phyloP scores from a whole-genome alignment of 176 grass and related monocot species.

The Cocos nucifera region DNA sequence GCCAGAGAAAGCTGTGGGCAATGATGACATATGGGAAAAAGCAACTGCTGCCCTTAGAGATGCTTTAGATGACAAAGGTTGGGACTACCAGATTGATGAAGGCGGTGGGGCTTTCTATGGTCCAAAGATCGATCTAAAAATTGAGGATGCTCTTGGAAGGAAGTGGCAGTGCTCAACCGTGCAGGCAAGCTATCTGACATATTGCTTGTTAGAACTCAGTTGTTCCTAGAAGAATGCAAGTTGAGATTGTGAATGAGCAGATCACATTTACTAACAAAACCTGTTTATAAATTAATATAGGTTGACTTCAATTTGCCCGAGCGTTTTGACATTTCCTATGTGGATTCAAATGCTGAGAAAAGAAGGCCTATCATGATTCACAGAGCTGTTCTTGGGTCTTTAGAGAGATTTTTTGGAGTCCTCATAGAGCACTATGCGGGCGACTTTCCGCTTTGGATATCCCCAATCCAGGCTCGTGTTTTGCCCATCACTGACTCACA shows the following conservation, averaged over 20 bases:
- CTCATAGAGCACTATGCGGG: slow-evolving; percentile 93
- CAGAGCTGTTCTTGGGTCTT: slow-evolving; percentile 81
- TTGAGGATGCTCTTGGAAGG: slow-evolving; percentile 90
- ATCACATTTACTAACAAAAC: not conserved
- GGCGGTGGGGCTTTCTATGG: slow-evolving; percentile 96
- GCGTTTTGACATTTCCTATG: slow-evolving; percentile 81
- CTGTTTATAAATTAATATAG: slow-evolving; percentile 20
- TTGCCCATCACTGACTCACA: slow-evolving; percentile 73
- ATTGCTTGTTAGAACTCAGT: too few relatives aligned
- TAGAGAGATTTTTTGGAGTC: slow-evolving; percentile 91
- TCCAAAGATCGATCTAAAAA: slow-evolving; percentile 97
- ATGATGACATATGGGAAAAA: slow-evolving; percentile 86
- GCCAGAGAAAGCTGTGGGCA: slow-evolving; percentile 83
- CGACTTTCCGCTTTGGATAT: slow-evolving; percentile 96
- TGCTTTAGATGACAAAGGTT: slow-evolving; percentile 79
- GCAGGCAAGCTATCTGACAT: slow-evolving; percentile 34
- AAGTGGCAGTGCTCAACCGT: slow-evolving; percentile 98
- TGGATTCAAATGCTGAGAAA: slow-evolving; percentile 74
- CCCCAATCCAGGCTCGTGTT: slow-evolving; percentile 78
- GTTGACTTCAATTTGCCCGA: slow-evolving; percentile 94
- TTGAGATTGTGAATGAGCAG: not conserved
- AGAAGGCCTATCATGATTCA: slow-evolving; percentile 92
- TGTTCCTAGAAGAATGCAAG: not conserved
- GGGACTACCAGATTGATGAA: slow-evolving; percentile 90
- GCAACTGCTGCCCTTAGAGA: slow-evolving; percentile 74